Evolutionary conservation across 495 filamentous ascomycete genomes (phyloP).

Genomic region (Trichocladium antarcticum): DNA sequence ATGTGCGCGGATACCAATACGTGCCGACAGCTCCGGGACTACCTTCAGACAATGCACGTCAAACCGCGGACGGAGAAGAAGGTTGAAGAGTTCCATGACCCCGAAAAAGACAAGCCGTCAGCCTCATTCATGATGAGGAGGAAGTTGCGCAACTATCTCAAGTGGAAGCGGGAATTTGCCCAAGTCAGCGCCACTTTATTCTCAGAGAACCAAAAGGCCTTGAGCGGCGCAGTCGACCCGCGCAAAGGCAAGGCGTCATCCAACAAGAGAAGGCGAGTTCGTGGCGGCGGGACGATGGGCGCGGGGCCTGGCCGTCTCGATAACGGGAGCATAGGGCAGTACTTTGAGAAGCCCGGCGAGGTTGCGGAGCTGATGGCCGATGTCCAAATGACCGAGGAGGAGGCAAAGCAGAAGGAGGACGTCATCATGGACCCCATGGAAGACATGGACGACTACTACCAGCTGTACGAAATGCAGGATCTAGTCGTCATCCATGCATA

Average conservation of each 20-base stretch:
- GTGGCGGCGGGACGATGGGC: constrained; percentile 59
- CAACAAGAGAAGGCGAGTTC: constrained; percentile 81
- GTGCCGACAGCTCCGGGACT: constrained; percentile 82
- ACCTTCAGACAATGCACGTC: constrained; percentile 83
- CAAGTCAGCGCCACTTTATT: constrained; percentile 68
- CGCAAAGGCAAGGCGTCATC: constrained; percentile 50
- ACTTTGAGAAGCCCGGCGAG: constrained; percentile 40
- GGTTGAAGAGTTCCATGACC: constrained; percentile 30
- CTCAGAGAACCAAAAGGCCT: constrained; percentile 65
- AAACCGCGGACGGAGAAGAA: constrained; percentile 39
- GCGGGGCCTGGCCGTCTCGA: constrained; percentile 37
- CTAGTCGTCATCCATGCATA: constrained; percentile 85
- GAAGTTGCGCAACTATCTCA: constrained; percentile 75
- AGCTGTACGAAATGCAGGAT: constrained; percentile 86
- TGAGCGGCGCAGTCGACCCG: constrained; percentile 49
- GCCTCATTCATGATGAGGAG: constrained; percentile 81
- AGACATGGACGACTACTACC: constrained; percentile 81
- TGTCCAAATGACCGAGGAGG: constrained; percentile 70
- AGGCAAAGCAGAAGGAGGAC: constrained; percentile 64
- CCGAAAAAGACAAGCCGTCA: constrained; percentile 49
- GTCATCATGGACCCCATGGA: constrained; percentile 71
- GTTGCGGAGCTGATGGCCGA: constrained; percentile 49
- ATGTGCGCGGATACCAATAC: constrained; percentile 90
- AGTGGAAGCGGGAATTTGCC: constrained; percentile 84
- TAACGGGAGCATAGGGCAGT: constrained; percentile 40